Conservation (phyloP, 2,329 filamentous ascomycete species). For the Akanthomyces uredinophilus region DNA sequence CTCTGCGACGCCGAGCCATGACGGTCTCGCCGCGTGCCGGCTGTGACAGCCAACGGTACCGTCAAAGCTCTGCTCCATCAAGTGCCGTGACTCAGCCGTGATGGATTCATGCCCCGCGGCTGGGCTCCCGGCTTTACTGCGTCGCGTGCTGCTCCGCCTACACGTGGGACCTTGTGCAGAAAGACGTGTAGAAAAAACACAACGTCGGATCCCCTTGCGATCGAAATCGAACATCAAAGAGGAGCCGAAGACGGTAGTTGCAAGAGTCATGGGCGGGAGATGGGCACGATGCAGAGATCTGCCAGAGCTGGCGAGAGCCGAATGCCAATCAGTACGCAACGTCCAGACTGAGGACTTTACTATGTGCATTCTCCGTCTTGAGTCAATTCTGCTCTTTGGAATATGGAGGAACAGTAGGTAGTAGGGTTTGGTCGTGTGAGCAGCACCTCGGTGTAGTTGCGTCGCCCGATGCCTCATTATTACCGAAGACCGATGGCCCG, state of each 20-base stretch:
- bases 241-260: not conserved
- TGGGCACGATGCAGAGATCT: not conserved
- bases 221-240: constrained; percentile 7
- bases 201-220: not conserved
- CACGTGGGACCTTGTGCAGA: not conserved
- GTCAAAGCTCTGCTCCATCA: not conserved
- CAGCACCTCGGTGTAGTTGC: not conserved
- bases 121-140: not conserved
- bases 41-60: not conserved
- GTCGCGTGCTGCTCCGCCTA: constrained; percentile 1
- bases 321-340: no score
- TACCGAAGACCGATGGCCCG: not conserved
- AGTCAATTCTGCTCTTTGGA: not conserved
- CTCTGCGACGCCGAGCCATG: not conserved
- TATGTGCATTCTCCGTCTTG: not conserved
- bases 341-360: not conserved
- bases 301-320: not conserved
- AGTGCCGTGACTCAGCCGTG: not conserved
- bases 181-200: not conserved
- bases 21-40: not conserved
- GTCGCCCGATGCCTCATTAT: not conserved
- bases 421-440: not conserved
- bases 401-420: not conserved
- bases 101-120: not conserved
- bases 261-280: constrained; percentile 10